Evolutionary conservation across 805 yeast species (phyloP), one percentile per base, ranked within the genome.

Genomic region (Ogataea minuta): DNA sequence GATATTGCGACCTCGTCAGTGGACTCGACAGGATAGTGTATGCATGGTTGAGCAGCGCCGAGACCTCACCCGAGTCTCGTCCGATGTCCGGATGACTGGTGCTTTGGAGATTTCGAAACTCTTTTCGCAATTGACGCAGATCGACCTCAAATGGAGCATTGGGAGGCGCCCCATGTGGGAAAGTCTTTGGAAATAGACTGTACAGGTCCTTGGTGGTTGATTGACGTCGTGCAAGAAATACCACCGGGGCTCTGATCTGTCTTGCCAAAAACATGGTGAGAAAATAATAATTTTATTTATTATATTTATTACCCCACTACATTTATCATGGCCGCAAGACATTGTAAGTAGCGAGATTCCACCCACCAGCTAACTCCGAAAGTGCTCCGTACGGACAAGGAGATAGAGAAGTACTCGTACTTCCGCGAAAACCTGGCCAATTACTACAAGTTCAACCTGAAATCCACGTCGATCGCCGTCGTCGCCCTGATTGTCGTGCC

Each of bases 21-120:
- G 97, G 96, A 42, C 78, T 75, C 16, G 70, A 68, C 39, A 91
- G 60, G 2, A 84, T 78, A 15, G 81, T 67, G 60, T 87, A 91
- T 1, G 96, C 98, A 33, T 72, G 75, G 55, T 91, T 89, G 23
- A 93, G 64, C 14, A 73, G 53, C 1, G 89, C 72, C 4, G 84
- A 71, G 4, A 56, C 50, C 8, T 61, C 60, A 16, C 57, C 69
- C 23, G 50, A 50, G 34, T 34, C 8, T 24, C 44, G 41, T 43
- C 44, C 49, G 28, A 70, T 68, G 64, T 91, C 99, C 0, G 99
- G 99, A 57, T 91, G 99, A 34, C 75, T 71, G 43, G 72, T 68
- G 25, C 84, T 75, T 60, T 91, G 98, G 21, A 89, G 65, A 7
- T 54, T 48, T 27, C 95, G 66, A 59, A 79, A 91, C 59, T 93